Base-by-base conservation (phyloP, 768 basidiomycete genomes). In the Macrolepiota fuliginosa region DNA sequence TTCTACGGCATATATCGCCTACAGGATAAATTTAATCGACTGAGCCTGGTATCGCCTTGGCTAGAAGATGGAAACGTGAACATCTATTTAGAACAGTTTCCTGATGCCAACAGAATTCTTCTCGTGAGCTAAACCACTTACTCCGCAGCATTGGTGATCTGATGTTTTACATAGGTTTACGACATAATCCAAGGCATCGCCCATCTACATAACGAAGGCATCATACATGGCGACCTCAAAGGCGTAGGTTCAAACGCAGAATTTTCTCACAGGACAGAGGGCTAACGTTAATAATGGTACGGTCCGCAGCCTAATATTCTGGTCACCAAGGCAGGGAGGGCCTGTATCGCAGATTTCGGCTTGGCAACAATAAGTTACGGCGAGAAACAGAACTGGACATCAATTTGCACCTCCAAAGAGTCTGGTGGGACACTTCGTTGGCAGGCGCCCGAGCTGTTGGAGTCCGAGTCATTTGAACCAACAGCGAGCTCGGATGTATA, bases 311-410 rank as follows among this genome's bases (percentile, higher is more conserved):
- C 70, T 13, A 83, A 84, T 59, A 79, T 84, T 50, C 73, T 84
- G 22, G 73, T 84, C 17, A 78, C 77, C 4, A 69, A 65, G 4
- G 63, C 71, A 12, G 73, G 73, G 13, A 69, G 71, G 25, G 83
- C 82, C 11, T 81, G 80, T 57, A 71, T 84, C 3, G 77, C 82
- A 27, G 82, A 84, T 65, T 83, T 84, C 56, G 83, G 83, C 15
- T 69, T 83, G 6, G 72, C 76, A 0, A 71, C 68, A 2, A 64
- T 74, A 11, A 65, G 58, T 6, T 67, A 72, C 12, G 54, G 65
- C 1, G 58, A 63, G 37, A 64, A 68, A 2, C 51, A 70, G 17
- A 65, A 58, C 54, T 65, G 64, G 39, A 63, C 56, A 11, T 60
- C 67, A n/a, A 45, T 68, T 24, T 66, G 65, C 15, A 71, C 66